phyloP scores from a whole-genome alignment of 108 stramenopile species.

The Bacterosira constricta region DNA sequence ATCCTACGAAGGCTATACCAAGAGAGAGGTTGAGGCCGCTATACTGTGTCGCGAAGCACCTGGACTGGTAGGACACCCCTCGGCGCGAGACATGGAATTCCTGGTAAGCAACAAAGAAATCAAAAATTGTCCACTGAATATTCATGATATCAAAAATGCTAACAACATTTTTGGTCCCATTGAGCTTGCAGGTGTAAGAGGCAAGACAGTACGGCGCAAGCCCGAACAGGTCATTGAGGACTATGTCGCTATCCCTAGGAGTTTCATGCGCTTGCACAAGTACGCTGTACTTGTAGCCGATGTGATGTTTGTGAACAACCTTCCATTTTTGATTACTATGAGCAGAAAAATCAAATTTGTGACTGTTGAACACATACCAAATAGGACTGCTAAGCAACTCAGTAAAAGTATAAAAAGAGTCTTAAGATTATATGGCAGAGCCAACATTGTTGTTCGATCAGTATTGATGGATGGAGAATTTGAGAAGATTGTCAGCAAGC shows the following conservation, averaged over 20 bases:
- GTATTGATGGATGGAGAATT: conserved; percentile 28
- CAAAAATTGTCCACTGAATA: conserved; percentile 40
- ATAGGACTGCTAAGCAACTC: conserved; percentile 9
- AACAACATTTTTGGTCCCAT: conserved; percentile 35
- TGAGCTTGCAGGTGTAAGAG: conserved; percentile 26
- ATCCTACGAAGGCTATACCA: conserved; percentile 10
- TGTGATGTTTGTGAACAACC: conserved; percentile 44
- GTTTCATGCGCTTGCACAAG: conserved; percentile 14
- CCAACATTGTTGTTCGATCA: conserved; percentile 10
- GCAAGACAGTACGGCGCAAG: conserved; percentile 7
- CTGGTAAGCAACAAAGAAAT: conserved; percentile 6
- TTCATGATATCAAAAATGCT: conserved; percentile 30
- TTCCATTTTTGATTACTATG: conserved; percentile 45
- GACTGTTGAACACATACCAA: neutral
- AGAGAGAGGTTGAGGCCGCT: neutral
- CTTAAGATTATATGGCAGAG: conserved; percentile 5
- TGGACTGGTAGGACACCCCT: neutral
- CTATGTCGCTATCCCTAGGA: conserved; percentile 19
- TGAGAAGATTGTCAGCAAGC: neutral
- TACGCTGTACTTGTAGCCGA: conserved; percentile 37
- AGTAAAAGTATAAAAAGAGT: neutral
- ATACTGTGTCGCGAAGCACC: neutral
- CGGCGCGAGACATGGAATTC: neutral
- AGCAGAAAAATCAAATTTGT: conserved; percentile 23
- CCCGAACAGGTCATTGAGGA: neutral